Base-by-base conservation (phyloP, 129 eudicot genomes). In the Calendula officinalis region DNA sequence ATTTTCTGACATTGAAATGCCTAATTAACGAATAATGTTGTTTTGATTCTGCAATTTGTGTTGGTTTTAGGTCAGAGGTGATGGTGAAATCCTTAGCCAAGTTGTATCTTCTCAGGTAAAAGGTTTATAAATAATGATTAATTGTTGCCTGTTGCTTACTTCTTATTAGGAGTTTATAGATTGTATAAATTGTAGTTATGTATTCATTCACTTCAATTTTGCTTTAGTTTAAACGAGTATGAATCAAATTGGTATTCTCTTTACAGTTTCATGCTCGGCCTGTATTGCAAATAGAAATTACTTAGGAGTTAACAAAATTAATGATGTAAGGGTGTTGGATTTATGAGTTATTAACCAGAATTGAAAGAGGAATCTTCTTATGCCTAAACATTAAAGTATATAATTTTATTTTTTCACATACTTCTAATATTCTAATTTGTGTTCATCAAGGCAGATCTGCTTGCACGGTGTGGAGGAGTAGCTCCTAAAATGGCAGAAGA, bases 401-500 rank as follows among this genome's bases (percentile, higher is more conserved):
- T 22, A 22, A 22, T 39, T 58, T 17, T 33, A 7, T 4, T 15
- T 46, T 10, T 73, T 57, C 71, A 40, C 60, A 22, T 66, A 12
- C 62, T 27, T 68, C 58, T 74, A 48, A 56, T 74, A 47, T 71
- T 66, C 60, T 66, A 49, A 57, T 57, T 45, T 32, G 49, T 74
- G 67, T 62, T 77, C 57, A 71, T 74, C 70, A 82, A 92, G 96
- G 99, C 95, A 73, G 99, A 88, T 73, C 78, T 92, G 79, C 96
- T 92, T 70, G 96, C 74, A 15, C 71, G 47, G 57, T 92, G 85
- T 83, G 96, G 99, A 74, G 99, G 99, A 71, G 96, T 92, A 77
- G 91, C 87, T 78, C 99, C 99, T 46, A 92, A 92, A 73, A 92
- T 92, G 99, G 96, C 99, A 49, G 91, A 83, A 81, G 96, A 92